These are phyloP conservation scores for Plasmodium coatneyi DNA, from an alignment of 169 alveolate genomes.

Conservation along the genomic window DNA sequence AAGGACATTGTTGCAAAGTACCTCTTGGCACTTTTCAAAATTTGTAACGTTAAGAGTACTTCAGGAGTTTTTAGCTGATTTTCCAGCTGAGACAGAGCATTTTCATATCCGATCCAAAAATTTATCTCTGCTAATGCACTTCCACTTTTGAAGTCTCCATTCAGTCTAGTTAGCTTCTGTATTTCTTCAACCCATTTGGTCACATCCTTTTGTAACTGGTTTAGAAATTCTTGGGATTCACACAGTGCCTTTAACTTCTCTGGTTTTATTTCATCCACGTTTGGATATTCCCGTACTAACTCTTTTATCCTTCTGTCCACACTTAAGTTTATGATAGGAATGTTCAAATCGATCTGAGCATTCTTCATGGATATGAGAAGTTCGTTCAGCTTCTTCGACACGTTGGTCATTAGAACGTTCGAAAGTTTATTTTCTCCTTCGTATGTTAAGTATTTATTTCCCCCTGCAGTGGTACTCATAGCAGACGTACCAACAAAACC, in stretches of 20 bases:
- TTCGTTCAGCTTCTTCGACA: constrained; percentile 86
- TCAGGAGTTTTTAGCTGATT: constrained; percentile 90
- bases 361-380: constrained; percentile 92
- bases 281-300: constrained; percentile 84
- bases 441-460: constrained; percentile 1
- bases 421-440: constrained; percentile 74
- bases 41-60: constrained; percentile 91
- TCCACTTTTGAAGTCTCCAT: constrained; percentile 82
- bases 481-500: neutral
- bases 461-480: neutral
- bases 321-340: constrained; percentile 91
- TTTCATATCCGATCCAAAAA: constrained; percentile 91
- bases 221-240: constrained; percentile 76
- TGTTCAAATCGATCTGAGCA: constrained; percentile 93
- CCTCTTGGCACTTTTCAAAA: constrained; percentile 91
- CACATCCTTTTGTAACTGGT: constrained; percentile 82
- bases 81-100: constrained; percentile 87
- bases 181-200: constrained; percentile 88
- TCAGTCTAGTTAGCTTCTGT: constrained; percentile 84
- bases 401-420: constrained; percentile 70
- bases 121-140: constrained; percentile 89
- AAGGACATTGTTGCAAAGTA: constrained; percentile 93
- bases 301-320: constrained; percentile 90
- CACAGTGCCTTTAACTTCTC: constrained; percentile 44
- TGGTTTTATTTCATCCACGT: constrained; percentile 57